Base-by-base conservation (phyloP, 257 asterid genomes). In the Solanum pimpinellifolium region DNA sequence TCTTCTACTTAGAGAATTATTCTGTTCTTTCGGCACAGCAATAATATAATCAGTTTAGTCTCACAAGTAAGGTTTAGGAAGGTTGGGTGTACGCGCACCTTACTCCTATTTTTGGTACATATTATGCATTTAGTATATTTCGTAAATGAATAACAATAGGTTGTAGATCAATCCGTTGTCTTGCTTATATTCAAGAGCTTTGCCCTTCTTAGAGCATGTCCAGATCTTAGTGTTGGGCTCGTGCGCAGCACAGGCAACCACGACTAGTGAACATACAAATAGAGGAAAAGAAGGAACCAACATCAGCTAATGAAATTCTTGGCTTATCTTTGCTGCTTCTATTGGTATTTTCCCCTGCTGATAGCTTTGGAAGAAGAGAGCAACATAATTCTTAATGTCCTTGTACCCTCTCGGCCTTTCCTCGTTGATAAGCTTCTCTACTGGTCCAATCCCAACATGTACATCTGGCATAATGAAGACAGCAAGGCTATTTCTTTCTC, bases 341-440 rank as follows among this genome's bases (percentile, higher is more conserved):
- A 94, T 88, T 8, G 95, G 93, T 88, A 93, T 94, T 82, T 77
- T 89, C 31, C 94, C 96, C 76, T 87, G 93, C 87, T 92, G 94
- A 89, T 89, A 92, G 87, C 90, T 88, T 27, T 90, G 82, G 81
- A 89, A 94, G 87, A 87, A 90, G 41, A 20, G 85, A 20, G 78
- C 85, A 4, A 65, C 52, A 59, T 87, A 92, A 74, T 93, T 74
- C 16, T 10, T 89, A 2, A 93, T 85, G 12, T 74, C 88, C 87
- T 87, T 91, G 89, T 44, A 92, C 9, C 87, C 23, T 85, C 91
- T 90, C 9, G 95, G 93, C 88, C 85, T 91, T 23, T 85, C 86
- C 15, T 91, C 93, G 77, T 86, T 89, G 5, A 93, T 89, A 37
- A 93, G 88, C 73, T 89, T 91, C 16, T 92, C 94, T 21, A 90